Evolutionary conservation across 495 filamentous ascomycete species (phyloP), one percentile per base, ranked within the genome.

Genomic region (Oleoguttula mirabilis): DNA sequence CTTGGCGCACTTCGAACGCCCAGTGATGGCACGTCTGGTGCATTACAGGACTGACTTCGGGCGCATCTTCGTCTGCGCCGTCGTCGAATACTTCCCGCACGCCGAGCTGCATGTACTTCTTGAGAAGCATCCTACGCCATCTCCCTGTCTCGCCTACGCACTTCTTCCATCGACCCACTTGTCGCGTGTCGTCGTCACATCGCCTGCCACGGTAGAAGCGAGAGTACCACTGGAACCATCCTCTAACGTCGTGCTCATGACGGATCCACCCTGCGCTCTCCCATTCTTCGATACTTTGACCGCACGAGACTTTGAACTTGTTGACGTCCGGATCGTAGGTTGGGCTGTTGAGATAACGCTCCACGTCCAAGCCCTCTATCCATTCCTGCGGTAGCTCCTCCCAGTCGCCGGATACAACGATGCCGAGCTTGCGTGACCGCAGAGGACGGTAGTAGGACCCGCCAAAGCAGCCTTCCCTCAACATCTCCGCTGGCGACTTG

Each of bases 181-280:
- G 67, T 30, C 66, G 55, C 31, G 64, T 66, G 44, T 71, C 68
- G 38, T 71, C 68, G 3, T 60, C 65, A 23, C 67, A 70, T 19
- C 68, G 52, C 12, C 67, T 45, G 0, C 67, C 67, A 25, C 58
- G 52, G 51, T 62, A 69, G 55, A 68, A 70, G 1, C 66, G 64
- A 32, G 60, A 64, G 41, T 69, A 70, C 68, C 67, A 70, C 44
- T 71, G 68, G 47, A 70, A 69, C 67, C 66, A 69, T 19, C 67
- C 67, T 36, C 67, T 52, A 3, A 68, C 63, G 42, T 69, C 67
- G 22, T 61, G 58, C 11, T 51, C 47, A 42, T 68, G 67, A 21
- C 55, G 52, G 21, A 71, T 70, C 67, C 67, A 71, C 0, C 68
- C 67, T 0, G 61, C 55, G 1, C 61, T 61, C 33, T 71, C 68